Evolutionary conservation across 2,329 filamentous ascomycete genomes (phyloP).

Genomic region (Phymatotrichopsis omnivora): DNA sequence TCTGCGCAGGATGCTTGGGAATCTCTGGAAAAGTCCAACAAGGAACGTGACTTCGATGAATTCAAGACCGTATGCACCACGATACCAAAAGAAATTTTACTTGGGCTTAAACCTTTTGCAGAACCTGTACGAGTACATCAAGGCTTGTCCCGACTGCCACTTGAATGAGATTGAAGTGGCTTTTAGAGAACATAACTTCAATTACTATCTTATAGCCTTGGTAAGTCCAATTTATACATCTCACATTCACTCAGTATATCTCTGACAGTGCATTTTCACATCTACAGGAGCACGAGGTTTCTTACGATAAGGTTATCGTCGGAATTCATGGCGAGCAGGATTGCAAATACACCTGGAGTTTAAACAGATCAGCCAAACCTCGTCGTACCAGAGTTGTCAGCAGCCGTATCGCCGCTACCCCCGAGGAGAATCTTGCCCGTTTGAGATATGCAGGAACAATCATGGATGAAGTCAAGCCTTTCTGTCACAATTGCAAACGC

Average conservation of each 20-base stretch:
- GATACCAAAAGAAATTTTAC: not conserved
- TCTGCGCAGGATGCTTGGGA: slow-evolving; percentile 49
- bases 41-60: slow-evolving; percentile 50
- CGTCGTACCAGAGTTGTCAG: slow-evolving; percentile 38
- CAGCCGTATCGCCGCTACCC: slow-evolving; percentile 43
- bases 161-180: slow-evolving; percentile 52
- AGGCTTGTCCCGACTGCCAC: slow-evolving; percentile 48
- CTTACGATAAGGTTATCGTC: slow-evolving; percentile 55
- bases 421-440: slow-evolving; percentile 52
- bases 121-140: slow-evolving; percentile 46
- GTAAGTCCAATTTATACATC: slow-evolving; percentile 28
- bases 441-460: slow-evolving; percentile 57
- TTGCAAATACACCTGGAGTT: slow-evolving; percentile 54
- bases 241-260: not conserved
- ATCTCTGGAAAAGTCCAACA: slow-evolving; percentile 44
- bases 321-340: slow-evolving; percentile 58
- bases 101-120: slow-evolving; percentile 14
- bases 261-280: not conserved
- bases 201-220: slow-evolving; percentile 52
- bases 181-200: slow-evolving; percentile 46
- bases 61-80: slow-evolving; percentile 45
- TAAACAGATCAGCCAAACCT: slow-evolving; percentile 51
- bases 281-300: slow-evolving; percentile 44
- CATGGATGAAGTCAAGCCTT: slow-evolving; percentile 48
- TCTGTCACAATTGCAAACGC: slow-evolving; percentile 52